Base-by-base conservation (phyloP, 257 asterid species). In the Leonotis leonurus region DNA sequence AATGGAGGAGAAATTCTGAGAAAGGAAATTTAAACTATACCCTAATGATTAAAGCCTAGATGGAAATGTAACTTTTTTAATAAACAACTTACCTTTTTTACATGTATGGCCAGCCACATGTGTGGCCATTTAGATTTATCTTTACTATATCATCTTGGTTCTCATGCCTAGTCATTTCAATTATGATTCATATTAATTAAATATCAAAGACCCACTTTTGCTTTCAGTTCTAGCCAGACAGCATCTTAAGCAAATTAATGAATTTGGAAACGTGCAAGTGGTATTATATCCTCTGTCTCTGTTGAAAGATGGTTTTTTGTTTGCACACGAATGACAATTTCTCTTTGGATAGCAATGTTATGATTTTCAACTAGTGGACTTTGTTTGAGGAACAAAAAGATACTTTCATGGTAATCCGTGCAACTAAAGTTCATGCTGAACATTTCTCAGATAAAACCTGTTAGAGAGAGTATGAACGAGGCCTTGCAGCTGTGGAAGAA, bases 401-500 rank as follows among this genome's bases (percentile, higher is more conserved):
- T 63, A 24, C 35, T 36, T 32, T 22, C 35, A 18, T 17, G 63
- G 45, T 37, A 60, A 29, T 32, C 45, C 63, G 13, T 46, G 51
- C 39, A 57, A 51, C 64, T 51, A 52, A 43, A 46, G 24, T 16
- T 25, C 56, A 56, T 64, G 43, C 32, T 29, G 33, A 24, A 18
- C 53, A 54, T 43, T 72, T 67, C 61, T 66, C 78, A 93, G 99
- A 78, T 93, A 68, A 93, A 90, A 74, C 97, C 97, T 3, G 99
- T 79, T 39, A 79, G 99, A 81, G 99, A 93, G 68, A 84, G 94
- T 70, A 73, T 93, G 81, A 78, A 67, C 5, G 99, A 93, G 81
- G 99, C 99, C 65, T 81, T 93, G 88, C 97, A 84, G 80, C 85
- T 82, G 62, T 93, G 97, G 99, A 87, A 89, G 84, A 87, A 90